Evolutionary conservation across 306 rosid genomes (phyloP).

Genomic region (Cotoneaster glaucophyllus): DNA sequence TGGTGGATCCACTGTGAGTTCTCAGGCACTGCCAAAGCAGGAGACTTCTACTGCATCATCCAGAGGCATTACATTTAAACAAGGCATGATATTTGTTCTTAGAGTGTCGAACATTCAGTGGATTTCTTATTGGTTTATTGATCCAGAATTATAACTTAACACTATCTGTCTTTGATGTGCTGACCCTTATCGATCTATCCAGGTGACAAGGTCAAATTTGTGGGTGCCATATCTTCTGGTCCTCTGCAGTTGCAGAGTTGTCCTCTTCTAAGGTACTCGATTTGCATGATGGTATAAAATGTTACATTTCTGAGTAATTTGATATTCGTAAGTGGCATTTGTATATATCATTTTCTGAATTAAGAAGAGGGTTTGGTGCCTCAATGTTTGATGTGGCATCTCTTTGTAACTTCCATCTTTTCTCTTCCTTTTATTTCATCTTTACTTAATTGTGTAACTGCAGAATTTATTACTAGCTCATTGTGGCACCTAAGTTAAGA

Average conservation of each 20-base stretch:
- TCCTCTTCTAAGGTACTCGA: conserved; percentile 57
- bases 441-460: neutral
- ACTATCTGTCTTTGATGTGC: neutral
- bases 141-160: neutral
- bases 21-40: conserved; percentile 70
- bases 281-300: neutral
- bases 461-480: neutral
- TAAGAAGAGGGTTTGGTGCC: neutral
- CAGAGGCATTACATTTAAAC: conserved; percentile 55
- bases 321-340: neutral
- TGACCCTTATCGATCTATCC: conserved; percentile 21
- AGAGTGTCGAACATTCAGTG: neutral
- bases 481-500: neutral
- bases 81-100: conserved; percentile 37
- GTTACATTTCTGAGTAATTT: neutral
- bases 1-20: conserved; percentile 71
- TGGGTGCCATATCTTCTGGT: conserved; percentile 52
- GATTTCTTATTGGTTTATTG: neutral
- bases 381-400: neutral
- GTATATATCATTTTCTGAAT: neutral
- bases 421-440: neutral
- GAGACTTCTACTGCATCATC: conserved; percentile 85
- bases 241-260: conserved; percentile 36
- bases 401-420: neutral
- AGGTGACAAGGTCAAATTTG: conserved; percentile 90